Evolutionary conservation across 2,329 filamentous ascomycete species (phyloP).

Genomic region (Dothiorella sarmentorum): DNA sequence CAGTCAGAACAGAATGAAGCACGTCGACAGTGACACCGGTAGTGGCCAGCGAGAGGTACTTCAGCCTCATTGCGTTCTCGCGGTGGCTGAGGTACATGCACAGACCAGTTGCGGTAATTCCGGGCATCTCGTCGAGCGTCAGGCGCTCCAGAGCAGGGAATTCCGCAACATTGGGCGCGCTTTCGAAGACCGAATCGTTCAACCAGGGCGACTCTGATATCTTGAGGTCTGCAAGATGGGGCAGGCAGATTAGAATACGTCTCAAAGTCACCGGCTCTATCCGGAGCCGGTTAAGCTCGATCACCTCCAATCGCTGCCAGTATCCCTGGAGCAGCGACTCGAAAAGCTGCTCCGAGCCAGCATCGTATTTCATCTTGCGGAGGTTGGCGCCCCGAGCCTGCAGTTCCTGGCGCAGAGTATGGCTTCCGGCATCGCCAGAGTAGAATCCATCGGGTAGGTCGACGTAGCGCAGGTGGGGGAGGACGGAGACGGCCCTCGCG

Average conservation of each 20-base stretch:
- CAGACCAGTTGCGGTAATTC: slow-evolving; percentile 69
- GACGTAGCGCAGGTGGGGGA: slow-evolving; percentile 82
- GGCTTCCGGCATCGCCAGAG: slow-evolving; percentile 71
- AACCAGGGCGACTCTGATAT: slow-evolving; percentile 67
- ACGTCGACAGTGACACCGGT: slow-evolving; percentile 65
- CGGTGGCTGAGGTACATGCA: slow-evolving; percentile 62
- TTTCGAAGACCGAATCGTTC: slow-evolving; percentile 72
- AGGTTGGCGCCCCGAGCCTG: slow-evolving; percentile 79
- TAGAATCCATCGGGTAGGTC: slow-evolving; percentile 88
- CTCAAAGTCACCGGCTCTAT: slow-evolving; percentile 70
- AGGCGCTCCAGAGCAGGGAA: slow-evolving; percentile 74
- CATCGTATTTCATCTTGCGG: slow-evolving; percentile 81
- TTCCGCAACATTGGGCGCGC: slow-evolving; percentile 62
- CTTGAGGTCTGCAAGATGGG: slow-evolving; percentile 68
- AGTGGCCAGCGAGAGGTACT: slow-evolving; percentile 61
- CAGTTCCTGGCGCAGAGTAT: slow-evolving; percentile 76
- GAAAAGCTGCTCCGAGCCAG: slow-evolving; percentile 74
- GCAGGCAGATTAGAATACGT: slow-evolving; percentile 65
- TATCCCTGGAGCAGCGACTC: slow-evolving; percentile 63
- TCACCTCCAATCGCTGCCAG: slow-evolving; percentile 69
- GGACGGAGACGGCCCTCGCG: slow-evolving; percentile 77
- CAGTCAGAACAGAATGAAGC: slow-evolving; percentile 59
- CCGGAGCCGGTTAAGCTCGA: slow-evolving; percentile 66
- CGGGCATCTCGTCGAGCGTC: slow-evolving; percentile 66
- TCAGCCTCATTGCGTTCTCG: slow-evolving; percentile 51